Base-by-base conservation (phyloP, 164 flowering plant species). In the Brasenia schreberi region DNA sequence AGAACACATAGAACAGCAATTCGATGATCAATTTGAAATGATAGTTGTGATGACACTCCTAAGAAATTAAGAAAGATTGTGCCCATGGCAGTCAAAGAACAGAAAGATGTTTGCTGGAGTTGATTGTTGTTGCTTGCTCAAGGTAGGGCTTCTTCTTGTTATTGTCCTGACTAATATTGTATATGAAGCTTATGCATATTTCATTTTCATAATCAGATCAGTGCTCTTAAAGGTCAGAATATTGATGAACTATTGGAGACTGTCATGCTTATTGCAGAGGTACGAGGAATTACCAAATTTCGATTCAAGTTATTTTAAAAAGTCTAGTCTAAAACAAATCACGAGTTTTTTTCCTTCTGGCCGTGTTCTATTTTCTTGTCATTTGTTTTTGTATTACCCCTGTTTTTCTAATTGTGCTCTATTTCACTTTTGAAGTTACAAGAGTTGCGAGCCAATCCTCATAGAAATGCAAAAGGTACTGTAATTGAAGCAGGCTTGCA, bases 211-310 rank as follows among this genome's bases (percentile, higher is more conserved):
- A 63, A 65, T 79, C 86, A 90, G 98, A 83, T 93, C 63, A 90
- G 96, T 81, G 96, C 98, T 70, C 90, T 93, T 52, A 88, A 87
- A 73, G 96, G 98, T 73, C 82, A 90, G 67, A 87, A 88, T 61
- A 81, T 93, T 33, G 84, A 82, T 77, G 98, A 88, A 14, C 77
- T 93, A 71, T 67, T 93, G 77, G 98, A 93, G 81, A 90, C 89
- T 5, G 81, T 84, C 64, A 84, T 90, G 92, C 94, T 93, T 75
- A 89, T 88, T 68, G 97, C 98, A 6, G 98, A 93, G 96, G 98
- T 93, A 73, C 39, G 56, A 49, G 16, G 56, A 49, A 49, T 9
- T 49, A 49, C 9, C 16, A 49, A 6, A 49, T 49, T 49, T 49
- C 16, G 10, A 9, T 49, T 49, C 12, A 3, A 49, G 10, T 9